Evolutionary conservation across 768 basidiomycete species (phyloP).

Genomic region (Mrakia frigida): DNA sequence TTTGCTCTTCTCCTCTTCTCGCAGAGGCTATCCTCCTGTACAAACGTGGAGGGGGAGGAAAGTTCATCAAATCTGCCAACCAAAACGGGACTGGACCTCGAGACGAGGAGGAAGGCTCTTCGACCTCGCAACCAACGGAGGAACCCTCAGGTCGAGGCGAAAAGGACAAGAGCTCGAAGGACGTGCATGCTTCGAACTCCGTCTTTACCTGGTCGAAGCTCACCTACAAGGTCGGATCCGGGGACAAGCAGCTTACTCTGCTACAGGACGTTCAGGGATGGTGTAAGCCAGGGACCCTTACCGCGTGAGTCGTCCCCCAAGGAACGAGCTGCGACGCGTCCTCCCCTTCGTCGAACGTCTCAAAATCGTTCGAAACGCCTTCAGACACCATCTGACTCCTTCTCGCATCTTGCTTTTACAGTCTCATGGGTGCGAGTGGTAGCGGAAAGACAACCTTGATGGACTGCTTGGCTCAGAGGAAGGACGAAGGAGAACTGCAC

Average conservation of each 20-base stretch:
- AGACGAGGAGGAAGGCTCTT: not conserved
- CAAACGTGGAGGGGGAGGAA: slow-evolving; percentile 38
- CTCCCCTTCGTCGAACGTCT: too few species aligned
- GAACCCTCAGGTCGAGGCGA: not conserved
- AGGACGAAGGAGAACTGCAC: slow-evolving; percentile 17
- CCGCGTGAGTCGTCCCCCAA: slow-evolving; percentile 38
- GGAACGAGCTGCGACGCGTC: too few species aligned
- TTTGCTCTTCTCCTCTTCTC: slow-evolving; percentile 9
- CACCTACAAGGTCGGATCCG: slow-evolving; percentile 17
- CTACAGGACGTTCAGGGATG: slow-evolving; percentile 16
- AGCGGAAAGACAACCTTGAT: slow-evolving; percentile 45
- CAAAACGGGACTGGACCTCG: not conserved
- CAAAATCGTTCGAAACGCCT: too few species aligned
- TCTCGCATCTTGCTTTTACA: slow-evolving; percentile 45
- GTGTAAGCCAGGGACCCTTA: slow-evolving; percentile 39
- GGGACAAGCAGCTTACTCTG: slow-evolving; percentile 30
- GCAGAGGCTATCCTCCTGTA: slow-evolving; percentile 44
- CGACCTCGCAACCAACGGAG: not conserved
- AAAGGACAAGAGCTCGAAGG: not conserved
- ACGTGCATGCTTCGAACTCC: not conserved
- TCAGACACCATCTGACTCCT: not conserved
- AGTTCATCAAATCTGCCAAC: slow-evolving; percentile 30
- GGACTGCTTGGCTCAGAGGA: slow-evolving; percentile 43
- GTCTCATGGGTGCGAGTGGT: not conserved
- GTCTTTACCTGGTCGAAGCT: slow-evolving; percentile 22